Conservation (phyloP, 345 rosid genomes). For the Aquilaria yunnanensis region DNA sequence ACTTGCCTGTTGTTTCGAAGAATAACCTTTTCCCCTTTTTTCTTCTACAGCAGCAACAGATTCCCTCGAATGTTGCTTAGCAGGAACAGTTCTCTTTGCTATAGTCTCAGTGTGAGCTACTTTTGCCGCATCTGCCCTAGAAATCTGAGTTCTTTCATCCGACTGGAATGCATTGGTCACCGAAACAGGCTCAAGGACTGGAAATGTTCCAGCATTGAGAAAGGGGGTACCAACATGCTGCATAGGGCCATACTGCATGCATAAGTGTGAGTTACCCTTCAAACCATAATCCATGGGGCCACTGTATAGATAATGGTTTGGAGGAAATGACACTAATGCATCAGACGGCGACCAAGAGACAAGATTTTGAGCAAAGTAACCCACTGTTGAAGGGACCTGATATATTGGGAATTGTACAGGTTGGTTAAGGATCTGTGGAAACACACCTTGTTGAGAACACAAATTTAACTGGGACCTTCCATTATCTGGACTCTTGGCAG, state of each 20-base stretch:
- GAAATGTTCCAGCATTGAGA: slow-evolving; percentile 34
- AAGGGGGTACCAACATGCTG: slow-evolving; percentile 41
- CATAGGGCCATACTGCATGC: slow-evolving; percentile 56
- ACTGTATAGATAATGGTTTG: slow-evolving; percentile 53
- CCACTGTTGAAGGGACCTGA: slow-evolving; percentile 56
- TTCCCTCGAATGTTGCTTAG: slow-evolving; percentile 18
- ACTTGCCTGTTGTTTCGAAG: slow-evolving; percentile 17
- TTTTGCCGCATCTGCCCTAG: slow-evolving; percentile 18
- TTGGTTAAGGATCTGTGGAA: slow-evolving; percentile 45
- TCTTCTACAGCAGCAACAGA: slow-evolving; percentile 14
- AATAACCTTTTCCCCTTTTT: slow-evolving; percentile 18
- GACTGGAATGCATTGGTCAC: slow-evolving; percentile 32
- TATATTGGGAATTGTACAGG: slow-evolving; percentile 44
- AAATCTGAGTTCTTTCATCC: slow-evolving; percentile 28
- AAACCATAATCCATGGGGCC: slow-evolving; percentile 48
- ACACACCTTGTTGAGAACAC: slow-evolving; percentile 39
- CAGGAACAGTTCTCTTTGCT: slow-evolving; percentile 26
- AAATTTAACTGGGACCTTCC: slow-evolving; percentile 21
- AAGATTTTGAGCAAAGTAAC: slow-evolving; percentile 70
- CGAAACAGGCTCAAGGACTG: slow-evolving; percentile 44
- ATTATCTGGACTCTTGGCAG: slow-evolving; percentile 28
- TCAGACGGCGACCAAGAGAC: slow-evolving; percentile 67
- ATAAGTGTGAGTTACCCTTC: slow-evolving; percentile 53
- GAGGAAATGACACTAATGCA: slow-evolving; percentile 44
- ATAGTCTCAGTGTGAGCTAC: slow-evolving; percentile 17